phyloP scores from a whole-genome alignment of 805 yeast species.

The Lipomyces starkeyi region DNA sequence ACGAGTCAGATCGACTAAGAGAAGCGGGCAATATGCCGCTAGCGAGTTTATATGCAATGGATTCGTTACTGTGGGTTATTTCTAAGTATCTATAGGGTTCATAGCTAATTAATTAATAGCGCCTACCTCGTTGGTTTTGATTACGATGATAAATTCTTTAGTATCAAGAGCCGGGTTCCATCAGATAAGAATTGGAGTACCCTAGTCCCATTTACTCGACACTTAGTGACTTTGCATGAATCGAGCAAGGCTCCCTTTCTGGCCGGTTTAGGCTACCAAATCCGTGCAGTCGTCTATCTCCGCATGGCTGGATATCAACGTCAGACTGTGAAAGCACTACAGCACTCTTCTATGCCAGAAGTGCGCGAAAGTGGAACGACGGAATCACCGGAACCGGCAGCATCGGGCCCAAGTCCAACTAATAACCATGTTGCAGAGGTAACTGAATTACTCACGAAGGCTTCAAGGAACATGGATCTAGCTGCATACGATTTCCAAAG shows the following conservation, averaged over 20 bases:
- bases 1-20: constrained; percentile 48
- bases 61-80: constrained; percentile 46
- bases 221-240: constrained; percentile 34
- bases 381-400: constrained; percentile 17
- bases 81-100: neutral
- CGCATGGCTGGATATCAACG: constrained; percentile 33
- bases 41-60: constrained; percentile 49
- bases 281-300: constrained; percentile 40
- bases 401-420: neutral
- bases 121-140: constrained; percentile 40
- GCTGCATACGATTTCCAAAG: constrained; percentile 37
- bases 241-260: constrained; percentile 27
- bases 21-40: constrained; percentile 40
- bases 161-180: constrained; percentile 25
- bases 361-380: constrained; percentile 5
- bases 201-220: constrained; percentile 33
- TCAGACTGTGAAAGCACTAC: constrained; percentile 16
- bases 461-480: constrained; percentile 25
- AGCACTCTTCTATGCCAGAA: neutral
- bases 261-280: constrained; percentile 35
- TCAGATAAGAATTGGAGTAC: constrained; percentile 39
- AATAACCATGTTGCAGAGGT: constrained; percentile 1
- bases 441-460: constrained; percentile 9
- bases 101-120: neutral
- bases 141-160: constrained; percentile 38